Evolutionary conservation across 768 basidiomycete species (phyloP).

Genomic region (Calocera viscosa): DNA sequence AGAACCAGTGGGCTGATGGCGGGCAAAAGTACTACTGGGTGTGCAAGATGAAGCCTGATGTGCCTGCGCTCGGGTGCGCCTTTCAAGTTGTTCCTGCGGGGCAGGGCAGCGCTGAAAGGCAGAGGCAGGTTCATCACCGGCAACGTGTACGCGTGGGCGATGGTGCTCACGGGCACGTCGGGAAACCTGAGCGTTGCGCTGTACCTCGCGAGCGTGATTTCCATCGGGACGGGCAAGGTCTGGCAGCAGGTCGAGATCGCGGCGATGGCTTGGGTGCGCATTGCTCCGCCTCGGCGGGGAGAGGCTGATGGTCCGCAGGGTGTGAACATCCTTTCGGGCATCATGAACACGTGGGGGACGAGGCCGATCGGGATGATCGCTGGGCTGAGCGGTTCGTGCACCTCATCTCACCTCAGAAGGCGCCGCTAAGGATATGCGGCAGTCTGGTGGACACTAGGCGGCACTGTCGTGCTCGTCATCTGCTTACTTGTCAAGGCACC

Average conservation of each 20-base stretch:
- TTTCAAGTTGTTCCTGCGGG: background rate
- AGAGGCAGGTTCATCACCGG: constrained; percentile 28
- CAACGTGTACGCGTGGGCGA: constrained; percentile 48
- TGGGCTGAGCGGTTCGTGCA: background rate
- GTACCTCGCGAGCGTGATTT: constrained; percentile 42
- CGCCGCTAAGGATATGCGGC: constrained; percentile 17
- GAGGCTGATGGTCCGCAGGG: constrained; percentile 19
- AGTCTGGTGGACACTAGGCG: constrained; percentile 51
- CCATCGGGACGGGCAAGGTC: constrained; percentile 36
- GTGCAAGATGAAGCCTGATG: constrained; percentile 45
- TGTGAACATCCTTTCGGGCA: constrained; percentile 42
- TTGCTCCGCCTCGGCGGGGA: too few relatives aligned
- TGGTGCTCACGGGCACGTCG: constrained; percentile 48
- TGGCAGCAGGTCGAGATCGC: constrained; percentile 39
- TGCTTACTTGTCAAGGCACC: constrained; percentile 47
- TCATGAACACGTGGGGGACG: constrained; percentile 45
- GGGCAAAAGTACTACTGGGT: constrained; percentile 46
- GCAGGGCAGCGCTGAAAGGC: constrained; percentile 25
- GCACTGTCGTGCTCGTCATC: constrained; percentile 45
- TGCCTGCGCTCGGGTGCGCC: constrained; percentile 40
- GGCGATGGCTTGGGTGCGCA: constrained; percentile 40
- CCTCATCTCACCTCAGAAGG: background rate
- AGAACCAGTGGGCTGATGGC: constrained; percentile 40
- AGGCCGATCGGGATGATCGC: constrained; percentile 34
- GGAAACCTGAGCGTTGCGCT: constrained; percentile 45